Base-by-base conservation (phyloP, 208 protist genomes). In the Wallacemonas sp. region DNA sequence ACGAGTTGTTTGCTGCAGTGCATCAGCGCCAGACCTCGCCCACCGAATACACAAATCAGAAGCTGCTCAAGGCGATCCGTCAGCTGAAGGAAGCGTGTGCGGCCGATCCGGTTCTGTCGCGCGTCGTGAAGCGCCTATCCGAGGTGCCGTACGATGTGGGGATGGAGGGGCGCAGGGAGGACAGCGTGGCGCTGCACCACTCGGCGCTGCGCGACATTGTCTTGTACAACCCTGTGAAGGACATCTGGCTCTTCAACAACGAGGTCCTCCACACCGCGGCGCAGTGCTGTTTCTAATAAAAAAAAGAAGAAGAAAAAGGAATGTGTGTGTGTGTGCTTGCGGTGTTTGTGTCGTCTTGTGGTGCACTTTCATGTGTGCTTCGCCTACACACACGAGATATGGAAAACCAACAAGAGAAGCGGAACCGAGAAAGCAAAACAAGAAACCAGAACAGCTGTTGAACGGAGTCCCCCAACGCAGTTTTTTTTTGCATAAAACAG, bases 191-290 rank as follows among this genome's bases (percentile, higher is more conserved):
- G 14, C 71, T 94, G 14, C 78, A 72, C 21, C 70, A 82, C 64
- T 77, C 78, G 14, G 64, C 83, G 1, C 62, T 94, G 38, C 65
- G 72, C 49, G 80, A 83, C 60, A 84, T 94, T 30, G 81, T 92
- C 17, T 70, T 94, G 52, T 94, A 92, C 80, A 92, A 94, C 47
- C 78, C 88, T 2, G 78, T 94, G 48, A 75, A 85, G 70, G 88
- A 92, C 71, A 76, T 80, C 43, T 92, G 88, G 88, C 74, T 90
- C 33, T 92, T 94, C 54, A 58, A 73, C 34, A 84, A 77, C 49
- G 72, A 88, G 34, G 81, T 88, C n/a, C 79, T 92, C 56, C 85
- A 92, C 73, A 89, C 88, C 23, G 88, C 88, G n/a, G 83, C 83
- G 39, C 72, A 79, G 17, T 90, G 85, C 70, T 81, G 84, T 44